Base-by-base conservation (phyloP, 495 filamentous ascomycete genomes). In the Pyrenula aspistea region DNA sequence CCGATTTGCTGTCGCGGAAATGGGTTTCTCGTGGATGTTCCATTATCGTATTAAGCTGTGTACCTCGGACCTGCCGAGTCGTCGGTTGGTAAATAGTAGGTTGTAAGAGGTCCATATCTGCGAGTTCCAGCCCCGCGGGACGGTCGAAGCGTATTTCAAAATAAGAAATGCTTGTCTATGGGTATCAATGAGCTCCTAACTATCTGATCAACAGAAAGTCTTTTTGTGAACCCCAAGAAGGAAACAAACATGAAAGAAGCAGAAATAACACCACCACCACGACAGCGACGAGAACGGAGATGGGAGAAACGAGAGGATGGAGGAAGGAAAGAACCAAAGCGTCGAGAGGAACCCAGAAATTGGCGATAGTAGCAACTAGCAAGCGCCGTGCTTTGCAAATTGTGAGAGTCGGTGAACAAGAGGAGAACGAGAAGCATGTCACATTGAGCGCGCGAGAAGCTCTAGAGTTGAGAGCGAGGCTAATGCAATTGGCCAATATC, bases 31-130 rank as follows among this genome's bases (percentile, higher is more conserved):
- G 63, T 8, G 56, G 77, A 65, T 91, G 85, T 73, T 91, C 88
- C 65, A 87, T 84, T 83, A 91, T 89, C 59, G 87, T 86, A 88
- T 91, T 89, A 87, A 91, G 85, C 60, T 71, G 68, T 68, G 78
- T 75, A 66, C 77, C 80, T 71, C 77, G 82, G 77, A 68, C 87
- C 87, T 79, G 89, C 87, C 74, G 81, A 64, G 79, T 77, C 57
- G 80, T 81, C 59, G 85, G 80, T 67, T 72, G 68, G 69, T 80
- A 85, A 47, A 74, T 78, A 60, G 73, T 80, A 8, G 31, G 31
- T 42, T 42, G 31, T 42, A 42, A 15, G 31, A 42, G 31, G 15
- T 42, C 31, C 31, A 42, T 42, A 42, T 4, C 31, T 42, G 31
- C 31, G 31, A 42, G 31, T 8, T 15, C 31, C 31, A 42, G 31